Base-by-base conservation (phyloP, 495 filamentous ascomycete species). In the Massariosphaeria phaeospora region DNA sequence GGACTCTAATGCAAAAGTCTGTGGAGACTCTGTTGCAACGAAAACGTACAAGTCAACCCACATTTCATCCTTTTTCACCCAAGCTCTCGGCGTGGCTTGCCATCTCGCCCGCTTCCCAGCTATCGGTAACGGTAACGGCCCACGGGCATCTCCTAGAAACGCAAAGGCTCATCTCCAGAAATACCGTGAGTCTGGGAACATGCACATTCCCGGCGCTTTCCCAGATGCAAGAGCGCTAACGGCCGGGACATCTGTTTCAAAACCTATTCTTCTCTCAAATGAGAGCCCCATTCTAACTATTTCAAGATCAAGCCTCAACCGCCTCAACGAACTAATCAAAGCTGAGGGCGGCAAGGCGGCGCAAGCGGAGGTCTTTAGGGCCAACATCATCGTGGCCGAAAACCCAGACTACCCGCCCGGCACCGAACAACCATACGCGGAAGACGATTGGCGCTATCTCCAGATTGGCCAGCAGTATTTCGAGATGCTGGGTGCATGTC, bases 201-300 rank as follows among this genome's bases (percentile, higher is more conserved):
- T 40, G 42, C 56, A 44, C 20, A 75, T 83, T 50, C 82, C 82
- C 0, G 77, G 79, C 3, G 69, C 79, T n/a, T 83, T 79, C 53
- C 79, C 79, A 26, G 63, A 60, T 5, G 67, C 75, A 12, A 73
- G 72, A 5, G 67, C 77, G 42, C 66, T 76, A 52, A 68, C 73
- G 68, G 15, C 66, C 76, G 64, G 47, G 66, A 23, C 52, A 58
- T 13, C 51, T 41, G 54, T 60, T 25, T 57, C 53, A 12, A 76
- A 67, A n/a, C 82, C 82, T 2, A 88, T 96, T 39, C 71, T 89
- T 1, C 70, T 98, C 2, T 85, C 89, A 12, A 98, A 98, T 63
- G 93, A 98, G 66, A 89, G 84, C 40, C 91, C 93, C 0, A 93
- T 98, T 44, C 78, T 98, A 0, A 75, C 86, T 4, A 86, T 98